Percentiles rank a stretch among this genome's conserved stretches.
Evolutionary conservation across 176 grass and related monocot species (phyloP).

Genomic region (Dactylis glomerata): DNA sequence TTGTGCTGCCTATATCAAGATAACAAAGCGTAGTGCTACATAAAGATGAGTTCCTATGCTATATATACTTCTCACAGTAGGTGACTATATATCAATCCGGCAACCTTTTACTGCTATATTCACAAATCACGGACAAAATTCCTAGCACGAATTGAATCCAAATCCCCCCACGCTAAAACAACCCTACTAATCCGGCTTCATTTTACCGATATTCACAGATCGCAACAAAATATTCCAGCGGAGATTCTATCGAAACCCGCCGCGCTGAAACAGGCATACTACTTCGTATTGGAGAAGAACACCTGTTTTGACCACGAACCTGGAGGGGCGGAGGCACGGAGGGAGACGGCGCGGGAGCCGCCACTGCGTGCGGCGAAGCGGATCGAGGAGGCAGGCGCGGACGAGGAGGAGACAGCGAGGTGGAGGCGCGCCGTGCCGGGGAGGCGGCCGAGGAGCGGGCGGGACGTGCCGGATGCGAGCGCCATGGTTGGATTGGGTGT

Average conservation of each 20-base stretch:
- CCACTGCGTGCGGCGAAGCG: constrained; percentile 10
- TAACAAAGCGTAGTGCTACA: not conserved
- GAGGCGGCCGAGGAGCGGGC: constrained; percentile 23
- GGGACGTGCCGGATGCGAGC: constrained; percentile 39
- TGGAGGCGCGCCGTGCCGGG: not conserved
- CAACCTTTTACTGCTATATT: not conserved
- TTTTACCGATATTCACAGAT: not conserved
- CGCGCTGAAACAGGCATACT: not conserved
- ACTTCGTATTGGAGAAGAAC: not conserved
- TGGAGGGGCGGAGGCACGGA: constrained; percentile 19
- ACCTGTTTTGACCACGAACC: constrained; percentile 26
- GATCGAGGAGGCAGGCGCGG: constrained; percentile 20
- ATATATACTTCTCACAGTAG: not conserved
- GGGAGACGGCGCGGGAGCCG: not conserved
- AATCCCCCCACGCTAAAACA: not conserved
- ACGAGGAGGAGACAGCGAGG: constrained; percentile 26
- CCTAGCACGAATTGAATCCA: no score
- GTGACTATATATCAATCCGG: not conserved
- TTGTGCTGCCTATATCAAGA: not conserved
- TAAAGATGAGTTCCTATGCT: not conserved
- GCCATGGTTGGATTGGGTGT: constrained; percentile 26
- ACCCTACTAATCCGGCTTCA: not conserved
- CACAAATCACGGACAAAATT: not conserved
- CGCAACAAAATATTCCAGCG: no score
- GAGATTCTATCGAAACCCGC: not conserved